Base-by-base conservation (phyloP, 73 alveolate species). In the Paramecium tetraurelia region DNA sequence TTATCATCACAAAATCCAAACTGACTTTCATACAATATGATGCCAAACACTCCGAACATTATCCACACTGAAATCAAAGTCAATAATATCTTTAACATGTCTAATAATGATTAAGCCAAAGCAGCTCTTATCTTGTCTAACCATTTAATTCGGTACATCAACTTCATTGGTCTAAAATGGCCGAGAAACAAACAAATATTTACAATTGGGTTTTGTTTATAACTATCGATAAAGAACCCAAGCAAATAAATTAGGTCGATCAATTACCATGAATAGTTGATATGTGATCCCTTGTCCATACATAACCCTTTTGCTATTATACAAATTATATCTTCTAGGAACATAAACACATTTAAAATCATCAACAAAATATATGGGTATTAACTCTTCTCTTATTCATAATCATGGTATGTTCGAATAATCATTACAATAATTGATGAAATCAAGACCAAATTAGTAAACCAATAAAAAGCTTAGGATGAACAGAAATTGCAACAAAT, bases 1-100 rank as follows among this genome's bases (percentile, higher is more conserved):
- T 40, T 75, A 36, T 75, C 59, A 31, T 75, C 68, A 35, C 87
- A 75, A 40, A 31, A 75, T 29, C 87, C 87, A 75, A 75, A 75
- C 38, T 75, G 41, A 36, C 59, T 44, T 75, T 75, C 33, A 18
- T 36, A 75, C 14, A 75, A 40, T 3, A 40, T 75, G 9, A 75
- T 75, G 16, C 63, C 87, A 36, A 75, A 75, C 14, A 75, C 59
- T 10, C 68, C 87, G 12, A 75, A 75, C 59, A 75, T 75, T 5
- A 44, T 36, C 87, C 87, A 75, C 1, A 75, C 48, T 75, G 48
- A 31, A 16, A 75, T 9, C 7, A 75, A 7, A 0, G 87, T 75
- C n/a, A 75, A 11, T 5, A 75, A 36, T 36, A 75, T 21, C 57
- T 75, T 36, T 40, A 75, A 21, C 87, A 75, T 75, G 16, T 75